Conservation (phyloP, 164 flowering plant genomes). For the Cinnamomum chago region DNA sequence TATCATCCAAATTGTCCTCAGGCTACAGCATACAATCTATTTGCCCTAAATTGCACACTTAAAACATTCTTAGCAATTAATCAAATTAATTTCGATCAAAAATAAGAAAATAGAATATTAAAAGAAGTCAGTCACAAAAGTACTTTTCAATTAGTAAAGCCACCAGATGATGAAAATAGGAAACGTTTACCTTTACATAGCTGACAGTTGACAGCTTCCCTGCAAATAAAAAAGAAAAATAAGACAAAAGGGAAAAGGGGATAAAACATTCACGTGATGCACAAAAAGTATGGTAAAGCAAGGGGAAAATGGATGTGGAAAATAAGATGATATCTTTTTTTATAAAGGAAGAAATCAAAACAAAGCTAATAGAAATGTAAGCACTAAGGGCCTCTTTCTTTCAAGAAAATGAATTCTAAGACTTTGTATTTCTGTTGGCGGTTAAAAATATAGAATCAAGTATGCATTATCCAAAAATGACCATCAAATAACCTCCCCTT, state of each 20-base stretch:
- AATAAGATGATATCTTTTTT: not conserved
- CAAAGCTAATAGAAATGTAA: not conserved
- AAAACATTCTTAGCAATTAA: not conserved
- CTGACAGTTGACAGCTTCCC: conserved; percentile 90
- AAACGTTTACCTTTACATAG: conserved; percentile 59
- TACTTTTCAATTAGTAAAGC: not conserved
- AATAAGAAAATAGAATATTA: not conserved
- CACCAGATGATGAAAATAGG: conserved; percentile 1
- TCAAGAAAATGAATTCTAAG: too few species aligned
- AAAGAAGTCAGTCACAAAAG: not conserved
- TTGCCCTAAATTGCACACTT: not conserved
- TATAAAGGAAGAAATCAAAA: not conserved
- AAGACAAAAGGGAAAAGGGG: not conserved
- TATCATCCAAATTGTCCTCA: not conserved
- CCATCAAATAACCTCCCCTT: too few species aligned
- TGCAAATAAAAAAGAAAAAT: conserved; percentile 30
- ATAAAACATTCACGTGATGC: not conserved
- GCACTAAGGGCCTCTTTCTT: not conserved
- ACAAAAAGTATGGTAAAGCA: not conserved
- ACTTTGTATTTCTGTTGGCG: too few species aligned
- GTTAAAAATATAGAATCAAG: too few species aligned
- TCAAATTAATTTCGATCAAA: not conserved
- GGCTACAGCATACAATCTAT: not conserved
- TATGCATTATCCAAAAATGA: too few species aligned
- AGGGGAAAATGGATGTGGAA: not conserved